Base-by-base conservation (phyloP, 1,284 basidiomycete genomes). In the Gymnopus androsaceus region DNA sequence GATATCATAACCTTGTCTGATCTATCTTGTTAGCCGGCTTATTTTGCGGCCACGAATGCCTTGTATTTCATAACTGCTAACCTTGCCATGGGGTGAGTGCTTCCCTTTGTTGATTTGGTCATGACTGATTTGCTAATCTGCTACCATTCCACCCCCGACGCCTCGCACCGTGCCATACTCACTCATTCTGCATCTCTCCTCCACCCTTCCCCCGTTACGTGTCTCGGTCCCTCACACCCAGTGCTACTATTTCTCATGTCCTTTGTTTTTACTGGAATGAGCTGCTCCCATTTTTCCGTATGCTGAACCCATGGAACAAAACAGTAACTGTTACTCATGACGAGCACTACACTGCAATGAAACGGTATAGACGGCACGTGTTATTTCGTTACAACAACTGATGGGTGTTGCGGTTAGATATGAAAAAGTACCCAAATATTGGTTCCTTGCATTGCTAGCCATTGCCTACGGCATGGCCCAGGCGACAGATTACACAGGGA, bases 261-360 rank as follows among this genome's bases (percentile, higher is more conserved):
- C 53, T 57, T 28, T 51, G 59, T 40, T 61, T 57, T 36, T 57
- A 57, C 34, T 41, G 50, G 40, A 37, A 57, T 15, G 50, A 57
- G 34, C 44, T 41, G 9, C 27, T 37, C 34, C 38, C 36, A 17
- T 47, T 37, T 45, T 54, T 58, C 51, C 42, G 46, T 41, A 47
- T 51, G 25, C 42, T 59, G 36, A 61, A 59, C 55, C 60, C 60
- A 40, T 61, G 60, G 60, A 59, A 51, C 55, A 61, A 61, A 50
- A 47, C 52, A 40, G 36, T 21, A 21, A 40, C 49, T 41, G 45
- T 59, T 42, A 52, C 57, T 31, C 60, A 61, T 46, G 60, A 61
- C 37, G 60, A 61, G 52, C 60, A 61, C 52, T 61, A 51, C 40
- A 51, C 46, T 42, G 57, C 49, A 27, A 61, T 61, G 60, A 61